A percentile compares a stretch with the other conserved stretches of the same genome.
These are phyloP conservation scores for Porogramme epimiltina DNA, from an alignment of 1,284 basidiomycete genomes.

Conservation along the genomic window DNA sequence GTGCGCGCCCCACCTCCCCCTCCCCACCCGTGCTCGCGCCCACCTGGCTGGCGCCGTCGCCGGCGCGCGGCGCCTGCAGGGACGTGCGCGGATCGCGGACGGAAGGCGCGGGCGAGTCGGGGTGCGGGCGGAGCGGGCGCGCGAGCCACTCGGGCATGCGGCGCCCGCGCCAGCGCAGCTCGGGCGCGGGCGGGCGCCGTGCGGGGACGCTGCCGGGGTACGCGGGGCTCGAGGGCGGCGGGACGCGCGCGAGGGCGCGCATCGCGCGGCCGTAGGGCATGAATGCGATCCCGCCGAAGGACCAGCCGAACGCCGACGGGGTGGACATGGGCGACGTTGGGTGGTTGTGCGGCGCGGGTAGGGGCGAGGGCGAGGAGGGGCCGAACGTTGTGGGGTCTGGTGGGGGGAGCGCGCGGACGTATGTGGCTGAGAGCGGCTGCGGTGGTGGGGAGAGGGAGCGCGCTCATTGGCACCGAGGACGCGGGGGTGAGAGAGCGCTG, in stretches of 20 bases:
- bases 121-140: constrained; percentile 9
- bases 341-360: neutral
- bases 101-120: neutral
- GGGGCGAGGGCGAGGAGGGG: constrained; percentile 1
- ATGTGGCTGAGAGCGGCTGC: constrained; percentile 23
- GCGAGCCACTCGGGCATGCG: constrained; percentile 13
- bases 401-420: constrained; percentile 12
- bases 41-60: neutral
- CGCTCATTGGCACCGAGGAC: neutral
- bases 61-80: neutral
- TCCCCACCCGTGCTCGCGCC: neutral
- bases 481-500: neutral
- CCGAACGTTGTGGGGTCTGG: constrained; percentile 4
- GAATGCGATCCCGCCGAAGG: constrained; percentile 2
- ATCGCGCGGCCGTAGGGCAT: constrained; percentile 9
- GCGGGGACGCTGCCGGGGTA: neutral
- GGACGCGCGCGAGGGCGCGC: constrained; percentile 10
- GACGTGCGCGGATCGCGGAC: neutral
- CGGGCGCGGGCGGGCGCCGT: neutral
- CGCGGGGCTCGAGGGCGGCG: constrained; percentile 2
- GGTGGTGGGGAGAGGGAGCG: neutral
- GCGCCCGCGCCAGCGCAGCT: constrained; percentile 17
- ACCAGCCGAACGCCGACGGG: constrained; percentile 6
- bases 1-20: neutral
- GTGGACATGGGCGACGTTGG: neutral